phyloP scores from a whole-genome alignment of 352 stramenopile species.

The Blastocystis sp. region DNA sequence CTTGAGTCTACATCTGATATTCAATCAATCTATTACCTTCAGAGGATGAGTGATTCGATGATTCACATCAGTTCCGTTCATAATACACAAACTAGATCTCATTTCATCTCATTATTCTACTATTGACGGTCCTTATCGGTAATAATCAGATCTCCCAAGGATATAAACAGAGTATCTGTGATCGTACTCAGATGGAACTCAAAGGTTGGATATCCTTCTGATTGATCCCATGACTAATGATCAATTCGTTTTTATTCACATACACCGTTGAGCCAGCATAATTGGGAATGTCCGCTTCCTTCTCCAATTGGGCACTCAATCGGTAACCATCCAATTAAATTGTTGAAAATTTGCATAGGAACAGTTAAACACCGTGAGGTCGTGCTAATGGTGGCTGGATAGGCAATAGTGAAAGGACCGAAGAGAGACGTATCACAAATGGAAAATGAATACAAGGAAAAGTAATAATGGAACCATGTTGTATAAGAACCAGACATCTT shows the following conservation, averaged over 20 bases:
- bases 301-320: neutral
- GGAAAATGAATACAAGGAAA: slow-evolving; percentile 7
- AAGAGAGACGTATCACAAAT: neutral
- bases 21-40: neutral
- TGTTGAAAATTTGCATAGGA: slow-evolving; percentile 3
- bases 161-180: neutral
- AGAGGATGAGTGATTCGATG: neutral
- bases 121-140: neutral
- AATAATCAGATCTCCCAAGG: slow-evolving; percentile 18
- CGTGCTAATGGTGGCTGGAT: slow-evolving; percentile 24
- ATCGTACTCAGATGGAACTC: neutral
- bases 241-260: neutral
- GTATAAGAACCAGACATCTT: neutral
- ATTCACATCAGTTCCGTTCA: slow-evolving; percentile 29
- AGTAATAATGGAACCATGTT: neutral
- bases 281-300: neutral
- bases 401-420: neutral
- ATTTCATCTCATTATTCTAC: neutral
- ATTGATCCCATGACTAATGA: neutral
- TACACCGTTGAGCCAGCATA: slow-evolving; percentile 13
- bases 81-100: slow-evolving; percentile 16
- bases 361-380: slow-evolving; percentile 6
- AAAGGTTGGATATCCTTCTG: neutral
- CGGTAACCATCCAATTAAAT: neutral
- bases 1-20: neutral